A percentile compares a stretch with the other conserved stretches of the same genome.
Conservation (phyloP, 441 rosid genomes). For the Euphorbia corollata region DNA sequence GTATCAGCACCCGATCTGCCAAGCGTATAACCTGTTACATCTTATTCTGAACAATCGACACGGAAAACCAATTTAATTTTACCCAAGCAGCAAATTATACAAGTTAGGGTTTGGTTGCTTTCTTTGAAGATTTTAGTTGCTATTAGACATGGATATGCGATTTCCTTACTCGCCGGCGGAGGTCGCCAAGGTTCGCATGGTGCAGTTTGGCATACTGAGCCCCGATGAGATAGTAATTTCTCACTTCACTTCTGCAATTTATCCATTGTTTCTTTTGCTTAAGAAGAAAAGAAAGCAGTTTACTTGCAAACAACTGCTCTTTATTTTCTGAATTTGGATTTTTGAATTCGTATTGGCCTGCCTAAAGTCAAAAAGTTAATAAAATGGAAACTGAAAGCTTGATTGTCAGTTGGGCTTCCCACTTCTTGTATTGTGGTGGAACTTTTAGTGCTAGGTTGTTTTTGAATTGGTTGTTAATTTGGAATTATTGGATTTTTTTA, state of each 20-base stretch:
- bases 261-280: background rate
- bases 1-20: background rate
- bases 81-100: background rate
- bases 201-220: constrained; percentile 67
- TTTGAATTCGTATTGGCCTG: background rate
- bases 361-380: background rate
- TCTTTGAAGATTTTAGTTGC: background rate
- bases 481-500: background rate
- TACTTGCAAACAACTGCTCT: background rate
- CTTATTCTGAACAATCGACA: background rate
- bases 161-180: constrained; percentile 93
- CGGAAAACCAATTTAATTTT: background rate
- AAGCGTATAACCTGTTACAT: background rate
- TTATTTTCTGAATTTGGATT: background rate
- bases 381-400: background rate
- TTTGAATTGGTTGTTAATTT: background rate
- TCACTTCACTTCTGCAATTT: constrained; percentile 7
- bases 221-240: constrained; percentile 61
- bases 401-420: background rate
- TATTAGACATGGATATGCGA: constrained; percentile 65
- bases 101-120: constrained; percentile 20
- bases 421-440: background rate
- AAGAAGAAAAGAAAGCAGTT: background rate
- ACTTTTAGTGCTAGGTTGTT: background rate
- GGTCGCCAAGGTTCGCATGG: constrained; percentile 81